Conservation (phyloP, 768 basidiomycete species). For the Mycena pura region DNA sequence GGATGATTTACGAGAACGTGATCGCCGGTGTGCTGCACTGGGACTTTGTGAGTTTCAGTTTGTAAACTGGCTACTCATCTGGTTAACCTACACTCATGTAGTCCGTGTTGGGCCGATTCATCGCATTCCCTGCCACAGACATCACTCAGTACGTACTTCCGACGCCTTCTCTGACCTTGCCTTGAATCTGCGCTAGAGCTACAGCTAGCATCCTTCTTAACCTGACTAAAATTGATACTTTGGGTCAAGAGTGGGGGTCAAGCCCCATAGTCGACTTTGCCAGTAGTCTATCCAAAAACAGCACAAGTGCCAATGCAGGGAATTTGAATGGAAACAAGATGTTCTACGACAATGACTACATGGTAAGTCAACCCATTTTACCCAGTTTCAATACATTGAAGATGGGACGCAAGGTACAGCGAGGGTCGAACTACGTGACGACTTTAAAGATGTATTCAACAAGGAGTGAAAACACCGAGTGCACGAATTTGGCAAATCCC, state of each 20-base stretch:
- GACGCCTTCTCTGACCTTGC: neutral
- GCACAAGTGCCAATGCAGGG: constrained; percentile 60
- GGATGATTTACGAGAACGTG: constrained; percentile 74
- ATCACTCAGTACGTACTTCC: constrained; percentile 41
- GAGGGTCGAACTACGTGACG: constrained; percentile 63
- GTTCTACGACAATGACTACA: constrained; percentile 74
- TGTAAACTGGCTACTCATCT: neutral
- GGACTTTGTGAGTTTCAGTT: constrained; percentile 64
- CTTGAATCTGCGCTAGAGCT: constrained; percentile 45
- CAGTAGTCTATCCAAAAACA: constrained; percentile 41
- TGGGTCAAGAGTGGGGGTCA: constrained; percentile 62
- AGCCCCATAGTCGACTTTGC: constrained; percentile 45
- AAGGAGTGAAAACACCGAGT: constrained; percentile 68
- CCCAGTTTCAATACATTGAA: neutral
- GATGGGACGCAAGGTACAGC: constrained; percentile 56
- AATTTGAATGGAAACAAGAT: constrained; percentile 61
- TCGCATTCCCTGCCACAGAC: constrained; percentile 66
- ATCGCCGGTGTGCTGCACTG: constrained; percentile 66
- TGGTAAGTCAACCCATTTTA: constrained; percentile 45
- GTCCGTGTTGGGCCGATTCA: constrained; percentile 71
- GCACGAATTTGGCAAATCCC: constrained; percentile 68
- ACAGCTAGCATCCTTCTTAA: constrained; percentile 65
- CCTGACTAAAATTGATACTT: constrained; percentile 53
- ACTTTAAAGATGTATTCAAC: constrained; percentile 69
- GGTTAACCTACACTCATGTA: constrained; percentile 34